Evolutionary conservation across 805 yeast genomes (phyloP).

Genomic region (Hanseniaspora vineae): DNA sequence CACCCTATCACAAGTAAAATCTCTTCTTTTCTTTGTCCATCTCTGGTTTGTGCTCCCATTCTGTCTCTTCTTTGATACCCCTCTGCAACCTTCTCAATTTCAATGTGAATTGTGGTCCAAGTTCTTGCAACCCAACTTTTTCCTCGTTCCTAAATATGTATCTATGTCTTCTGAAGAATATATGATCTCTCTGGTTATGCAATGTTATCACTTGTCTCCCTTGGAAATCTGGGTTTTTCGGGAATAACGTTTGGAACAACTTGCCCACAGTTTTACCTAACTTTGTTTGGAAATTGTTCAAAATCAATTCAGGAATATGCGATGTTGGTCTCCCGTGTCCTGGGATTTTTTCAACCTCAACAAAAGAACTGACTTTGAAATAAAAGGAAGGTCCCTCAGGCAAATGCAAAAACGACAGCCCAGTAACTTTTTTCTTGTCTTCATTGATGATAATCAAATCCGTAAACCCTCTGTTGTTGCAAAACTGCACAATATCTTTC

Average conservation of each 20-base stretch:
- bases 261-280: slow-evolving; percentile 90
- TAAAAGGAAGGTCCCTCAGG: slow-evolving; percentile 95
- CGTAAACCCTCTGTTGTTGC: slow-evolving; percentile 74
- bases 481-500: slow-evolving; percentile 75
- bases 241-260: slow-evolving; percentile 82
- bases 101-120: slow-evolving; percentile 94
- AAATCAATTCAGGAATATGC: slow-evolving; percentile 82
- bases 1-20: slow-evolving; percentile 49
- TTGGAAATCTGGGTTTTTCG: slow-evolving; percentile 83
- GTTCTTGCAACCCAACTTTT: slow-evolving; percentile 86
- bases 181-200: slow-evolving; percentile 92
- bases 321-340: slow-evolving; percentile 90
- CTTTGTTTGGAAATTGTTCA: slow-evolving; percentile 86
- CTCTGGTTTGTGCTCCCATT: slow-evolving; percentile 93
- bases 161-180: slow-evolving; percentile 91
- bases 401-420: slow-evolving; percentile 82
- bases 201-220: slow-evolving; percentile 93
- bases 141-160: slow-evolving; percentile 83
- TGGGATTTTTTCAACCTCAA: slow-evolving; percentile 57
- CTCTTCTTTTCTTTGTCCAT: slow-evolving; percentile 95
- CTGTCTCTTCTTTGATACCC: slow-evolving; percentile 84
- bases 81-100: slow-evolving; percentile 78
- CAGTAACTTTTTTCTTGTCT: slow-evolving; percentile 84
- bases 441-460: slow-evolving; percentile 85
- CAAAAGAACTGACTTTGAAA: slow-evolving; percentile 68